Conservation (phyloP, 176 grass and related monocot species). For the Cymbopogon citratus region DNA sequence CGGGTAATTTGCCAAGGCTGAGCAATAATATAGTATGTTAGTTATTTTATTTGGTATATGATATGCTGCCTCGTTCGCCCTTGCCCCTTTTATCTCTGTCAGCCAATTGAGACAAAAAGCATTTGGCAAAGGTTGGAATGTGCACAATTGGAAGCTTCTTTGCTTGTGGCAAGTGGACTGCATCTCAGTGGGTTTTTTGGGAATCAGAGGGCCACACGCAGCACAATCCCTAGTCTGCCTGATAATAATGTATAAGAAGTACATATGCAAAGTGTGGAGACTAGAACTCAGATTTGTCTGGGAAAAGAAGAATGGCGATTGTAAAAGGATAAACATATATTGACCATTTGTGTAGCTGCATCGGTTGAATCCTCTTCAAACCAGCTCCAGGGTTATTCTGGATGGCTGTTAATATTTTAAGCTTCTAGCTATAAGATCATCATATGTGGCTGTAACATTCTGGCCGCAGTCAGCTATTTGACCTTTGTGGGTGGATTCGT, state of each 20-base stretch:
- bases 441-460: not conserved
- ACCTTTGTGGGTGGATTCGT: constrained; percentile 8
- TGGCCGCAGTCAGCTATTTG: not conserved
- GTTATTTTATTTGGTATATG: constrained; percentile 17
- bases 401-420: not conserved
- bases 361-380: constrained; percentile 9
- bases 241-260: constrained; percentile 27
- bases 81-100: not conserved
- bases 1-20: too few species aligned
- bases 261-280: constrained; percentile 10
- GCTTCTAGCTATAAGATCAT: not conserved
- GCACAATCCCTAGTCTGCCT: constrained; percentile 38
- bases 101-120: constrained; percentile 32
- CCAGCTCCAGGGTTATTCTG: not conserved
- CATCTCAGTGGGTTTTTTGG: constrained; percentile 26
- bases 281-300: not conserved
- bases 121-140: constrained; percentile 19
- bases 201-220: constrained; percentile 27
- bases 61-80: constrained; percentile 11
- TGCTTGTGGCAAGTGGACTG: constrained; percentile 34
- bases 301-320: not conserved
- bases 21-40: not conserved
- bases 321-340: not conserved
- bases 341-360: constrained; percentile 1
- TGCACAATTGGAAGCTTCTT: constrained; percentile 33